phyloP scores from a whole-genome alignment of 139 green algal genomes.

The Yamagishiella unicocca region DNA sequence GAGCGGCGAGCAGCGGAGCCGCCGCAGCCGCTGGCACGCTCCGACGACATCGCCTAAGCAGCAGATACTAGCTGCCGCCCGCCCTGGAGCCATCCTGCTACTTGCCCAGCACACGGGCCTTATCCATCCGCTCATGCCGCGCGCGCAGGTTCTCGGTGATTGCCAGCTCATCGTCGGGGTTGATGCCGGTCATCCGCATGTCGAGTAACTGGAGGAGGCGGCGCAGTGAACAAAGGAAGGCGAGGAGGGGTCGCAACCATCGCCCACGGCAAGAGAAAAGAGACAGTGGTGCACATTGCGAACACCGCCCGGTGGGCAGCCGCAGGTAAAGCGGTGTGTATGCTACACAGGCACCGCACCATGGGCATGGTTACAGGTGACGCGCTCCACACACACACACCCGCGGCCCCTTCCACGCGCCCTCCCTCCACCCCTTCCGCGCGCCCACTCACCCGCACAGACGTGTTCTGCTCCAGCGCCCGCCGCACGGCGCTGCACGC shows the following conservation, averaged over 20 bases:
- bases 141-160: slow-evolving; percentile 57
- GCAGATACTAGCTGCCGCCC: background rate
- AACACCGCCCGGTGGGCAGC: too few species aligned
- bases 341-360: too few species aligned
- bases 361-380: too few species aligned
- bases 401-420: background rate
- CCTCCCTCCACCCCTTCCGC: background rate
- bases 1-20: too few species aligned
- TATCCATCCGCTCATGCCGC: slow-evolving; percentile 53
- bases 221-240: background rate
- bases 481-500: slow-evolving; percentile 27
- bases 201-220: slow-evolving; percentile 34
- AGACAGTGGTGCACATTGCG: too few species aligned
- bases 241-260: background rate
- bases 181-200: slow-evolving; percentile 55
- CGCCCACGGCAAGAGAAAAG: background rate
- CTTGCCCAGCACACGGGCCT: slow-evolving; percentile 34
- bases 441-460: slow-evolving; percentile 36
- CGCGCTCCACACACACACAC: too few species aligned
- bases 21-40: too few species aligned
- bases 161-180: slow-evolving; percentile 58
- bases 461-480: slow-evolving; percentile 57
- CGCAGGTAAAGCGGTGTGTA: too few species aligned
- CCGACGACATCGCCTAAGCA: too few species aligned
- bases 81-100: background rate